Conservation (phyloP, 1,139 yeast genomes). For the Pichia sp. region DNA sequence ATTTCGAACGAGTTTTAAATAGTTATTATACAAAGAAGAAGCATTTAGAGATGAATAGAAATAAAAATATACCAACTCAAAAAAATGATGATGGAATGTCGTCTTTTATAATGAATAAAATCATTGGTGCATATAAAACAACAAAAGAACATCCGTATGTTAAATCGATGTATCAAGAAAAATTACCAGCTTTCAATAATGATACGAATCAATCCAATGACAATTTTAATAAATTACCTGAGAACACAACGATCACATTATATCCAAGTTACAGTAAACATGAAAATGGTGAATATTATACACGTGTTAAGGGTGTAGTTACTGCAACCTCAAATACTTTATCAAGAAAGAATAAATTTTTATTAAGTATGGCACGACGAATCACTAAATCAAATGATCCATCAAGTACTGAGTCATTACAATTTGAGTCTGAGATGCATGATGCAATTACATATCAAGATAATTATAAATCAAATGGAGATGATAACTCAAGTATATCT, state of each 20-base stretch:
- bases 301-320: slow-evolving; percentile 71
- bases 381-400: slow-evolving; percentile 41
- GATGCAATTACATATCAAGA: slow-evolving; percentile 27
- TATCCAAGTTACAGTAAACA: slow-evolving; percentile 24
- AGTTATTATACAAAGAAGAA: neutral
- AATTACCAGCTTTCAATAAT: slow-evolving; percentile 3
- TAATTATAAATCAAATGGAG: slow-evolving; percentile 12
- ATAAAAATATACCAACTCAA: neutral
- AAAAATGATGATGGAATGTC: slow-evolving; percentile 18
- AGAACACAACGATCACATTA: slow-evolving; percentile 23
- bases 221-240: slow-evolving; percentile 18
- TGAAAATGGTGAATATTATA: slow-evolving; percentile 31
- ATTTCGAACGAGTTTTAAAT: slow-evolving; percentile 8
- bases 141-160: slow-evolving; percentile 28
- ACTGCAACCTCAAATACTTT: slow-evolving; percentile 58
- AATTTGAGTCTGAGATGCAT: slow-evolving; percentile 32
- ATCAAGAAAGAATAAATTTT: slow-evolving; percentile 63
- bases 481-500: slow-evolving; percentile 21
- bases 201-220: no score
- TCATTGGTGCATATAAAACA: slow-evolving; percentile 24
- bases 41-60: neutral
- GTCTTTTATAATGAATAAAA: slow-evolving; percentile 21
- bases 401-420: slow-evolving; percentile 25
- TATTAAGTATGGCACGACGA: slow-evolving; percentile 65
- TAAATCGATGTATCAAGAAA: slow-evolving; percentile 13